Base-by-base conservation (phyloP, 352 stramenopile species). In the Globisporangium mamillatum region DNA sequence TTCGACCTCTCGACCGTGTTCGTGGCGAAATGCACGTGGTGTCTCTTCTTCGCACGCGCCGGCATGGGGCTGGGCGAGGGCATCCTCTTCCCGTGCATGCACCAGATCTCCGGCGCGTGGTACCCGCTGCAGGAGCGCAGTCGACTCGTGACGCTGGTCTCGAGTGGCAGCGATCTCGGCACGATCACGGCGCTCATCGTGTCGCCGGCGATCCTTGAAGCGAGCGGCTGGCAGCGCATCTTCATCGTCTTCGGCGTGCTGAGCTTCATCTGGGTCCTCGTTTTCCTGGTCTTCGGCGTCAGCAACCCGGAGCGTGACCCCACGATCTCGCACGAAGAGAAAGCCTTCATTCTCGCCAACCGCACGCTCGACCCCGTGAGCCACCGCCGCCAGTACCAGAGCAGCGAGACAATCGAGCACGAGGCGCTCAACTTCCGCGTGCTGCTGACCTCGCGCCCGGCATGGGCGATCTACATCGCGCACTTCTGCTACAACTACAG, bases 401-500 rank as follows among this genome's bases (percentile, higher is more conserved):
- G 68, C 27, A 63, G 72, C 14, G 73, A 75, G 10, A 74, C 82
- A 38, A 7, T 85, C 38, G 76, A 84, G 66, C 75, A 74, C 5
- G 70, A 90, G 56, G 50, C 69, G 14, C 82, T 94, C 60, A 89
- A 92, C 64, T 93, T 84, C 79, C 67, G 68, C 12, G 79, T 89
- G 38, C 68, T 96, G 55, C 70, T 96, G 27, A 84, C 77, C 20
- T 91, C 79, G 16, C 76, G 82, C 0, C 68, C 85, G 16, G 89
- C 87, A 3, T 96, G 87, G 87, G 89, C 89, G 16, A 87, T 96
- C 65, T 96, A 96, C 73, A 75, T 89, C 16, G 85, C 86, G 22
- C 89, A 96, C 66, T 91, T 95, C 59, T 91, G 82, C 71, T 92
- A 93, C 74, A 96, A 96, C 69, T 96, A 95, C 74, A 88, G 82